Base-by-base conservation (phyloP, 306 rosid genomes). In the Rubus idaeus region DNA sequence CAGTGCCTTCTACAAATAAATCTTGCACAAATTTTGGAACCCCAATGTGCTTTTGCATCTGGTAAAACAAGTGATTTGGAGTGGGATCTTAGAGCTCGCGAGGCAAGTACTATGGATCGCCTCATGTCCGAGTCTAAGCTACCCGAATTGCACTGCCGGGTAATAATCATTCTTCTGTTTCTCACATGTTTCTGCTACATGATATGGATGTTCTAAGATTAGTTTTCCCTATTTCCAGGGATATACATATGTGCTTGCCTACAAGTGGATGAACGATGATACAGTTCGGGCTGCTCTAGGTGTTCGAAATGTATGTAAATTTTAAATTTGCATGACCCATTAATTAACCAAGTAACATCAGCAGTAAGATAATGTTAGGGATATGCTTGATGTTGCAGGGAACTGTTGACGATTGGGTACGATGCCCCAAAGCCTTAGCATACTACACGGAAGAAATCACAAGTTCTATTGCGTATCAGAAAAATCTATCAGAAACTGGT, bases 1-100 rank as follows among this genome's bases (percentile, higher is more conserved):
- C 80, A 77, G 80, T 77, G 80, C 26, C 80, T 77, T 55, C 74
- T 77, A 55, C 80, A 77, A 77, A 77, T 77, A 53, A 77, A 77
- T 49, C 74, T 77, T 2, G 63, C 67, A 17, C 80, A 77, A 68
- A 77, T 77, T 14, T 68, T 77, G 74, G 80, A 77, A 55, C 80
- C 80, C 5, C 80, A 77, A 77, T 77, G 80, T 55, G 80, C 80
- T 21, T 77, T 68, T 68, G 13, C 80, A 21, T 77, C 80, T 6
- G 80, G 80, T 49, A 67, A 56, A 42, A 58, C 75, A 68, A 67
- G 44, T 13, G 80, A 77, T 39, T 11, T 68, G 30, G 80, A 77
- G 8, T 77, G 74, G 74, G 80, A 77, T 77, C 49, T 56, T 60
- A 53, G 74, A 68, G 74, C 12, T 41, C 67, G 39, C 0, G 75